Percentiles rank a stretch among this genome's conserved stretches.
These are phyloP conservation scores for Alnus glutinosa DNA, from an alignment of 306 rosid species.

Conservation along the genomic window DNA sequence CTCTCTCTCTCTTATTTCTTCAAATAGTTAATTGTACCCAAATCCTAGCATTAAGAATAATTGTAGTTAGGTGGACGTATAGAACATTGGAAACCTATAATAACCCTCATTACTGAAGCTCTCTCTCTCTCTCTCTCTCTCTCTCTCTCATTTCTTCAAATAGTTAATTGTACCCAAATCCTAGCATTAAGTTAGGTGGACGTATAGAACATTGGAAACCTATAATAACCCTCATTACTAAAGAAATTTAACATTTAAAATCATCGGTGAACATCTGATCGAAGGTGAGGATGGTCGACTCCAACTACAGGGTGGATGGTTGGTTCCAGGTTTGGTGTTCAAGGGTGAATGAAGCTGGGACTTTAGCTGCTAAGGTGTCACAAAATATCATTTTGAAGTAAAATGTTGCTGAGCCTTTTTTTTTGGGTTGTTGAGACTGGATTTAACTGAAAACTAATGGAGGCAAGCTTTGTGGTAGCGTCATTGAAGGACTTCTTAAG, in stretches of 20 bases:
- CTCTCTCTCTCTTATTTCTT: neutral
- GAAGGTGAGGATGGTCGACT: neutral
- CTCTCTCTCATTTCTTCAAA: neutral
- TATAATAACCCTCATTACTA: neutral
- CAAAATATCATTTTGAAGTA: neutral
- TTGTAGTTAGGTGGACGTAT: neutral
- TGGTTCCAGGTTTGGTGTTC: constrained; percentile 9
- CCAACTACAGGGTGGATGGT: neutral
- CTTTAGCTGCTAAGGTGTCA: neutral
- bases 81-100: neutral
- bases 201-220: neutral
- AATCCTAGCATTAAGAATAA: neutral
- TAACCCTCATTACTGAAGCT: neutral
- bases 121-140: too few species aligned
- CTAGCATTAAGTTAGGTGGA: neutral
- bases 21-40: neutral
- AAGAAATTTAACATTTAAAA: neutral
- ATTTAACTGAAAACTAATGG: neutral
- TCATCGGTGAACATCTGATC: neutral
- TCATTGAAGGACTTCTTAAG: neutral
- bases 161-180: neutral
- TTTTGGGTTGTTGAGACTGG: neutral
- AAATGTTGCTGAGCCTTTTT: neutral
- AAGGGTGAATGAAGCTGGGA: neutral
- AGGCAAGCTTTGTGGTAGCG: neutral